These are phyloP conservation scores for Eucalyptus curtisii DNA, from an alignment of 345 rosid genomes.

Conservation along the genomic window DNA sequence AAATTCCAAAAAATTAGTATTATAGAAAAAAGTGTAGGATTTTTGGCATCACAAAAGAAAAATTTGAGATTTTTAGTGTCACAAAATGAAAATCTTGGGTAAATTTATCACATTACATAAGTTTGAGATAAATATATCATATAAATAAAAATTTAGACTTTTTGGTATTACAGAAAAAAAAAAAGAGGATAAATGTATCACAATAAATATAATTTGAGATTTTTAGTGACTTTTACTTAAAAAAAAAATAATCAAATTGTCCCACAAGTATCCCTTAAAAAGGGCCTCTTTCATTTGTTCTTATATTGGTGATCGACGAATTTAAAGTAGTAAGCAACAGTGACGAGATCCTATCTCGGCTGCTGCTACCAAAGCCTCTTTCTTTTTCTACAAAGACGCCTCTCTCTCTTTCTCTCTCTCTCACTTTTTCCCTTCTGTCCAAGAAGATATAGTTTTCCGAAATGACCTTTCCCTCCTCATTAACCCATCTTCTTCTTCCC, in stretches of 20 bases:
- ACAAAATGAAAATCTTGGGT: accelerated
- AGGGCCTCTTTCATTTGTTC: background rate
- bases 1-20: too few relatives aligned
- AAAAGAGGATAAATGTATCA: accelerated
- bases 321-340: background rate
- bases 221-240: accelerated
- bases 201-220: too few relatives aligned
- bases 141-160: too few relatives aligned
- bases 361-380: background rate
- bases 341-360: background rate
- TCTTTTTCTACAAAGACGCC: background rate
- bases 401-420: background rate
- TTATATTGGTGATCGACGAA: background rate
- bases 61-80: accelerated
- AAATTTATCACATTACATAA: too few relatives aligned
- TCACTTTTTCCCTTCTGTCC: background rate
- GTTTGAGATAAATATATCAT: accelerated
- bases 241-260: background rate
- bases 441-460: background rate
- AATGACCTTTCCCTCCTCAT: background rate
- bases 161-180: too few relatives aligned
- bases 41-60: too few relatives aligned
- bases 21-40: too few relatives aligned
- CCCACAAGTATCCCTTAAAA: background rate
- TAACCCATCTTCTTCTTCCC: background rate